Base-by-base conservation (phyloP, 2,329 filamentous ascomycete species). In the Akanthomyces lecanii region DNA sequence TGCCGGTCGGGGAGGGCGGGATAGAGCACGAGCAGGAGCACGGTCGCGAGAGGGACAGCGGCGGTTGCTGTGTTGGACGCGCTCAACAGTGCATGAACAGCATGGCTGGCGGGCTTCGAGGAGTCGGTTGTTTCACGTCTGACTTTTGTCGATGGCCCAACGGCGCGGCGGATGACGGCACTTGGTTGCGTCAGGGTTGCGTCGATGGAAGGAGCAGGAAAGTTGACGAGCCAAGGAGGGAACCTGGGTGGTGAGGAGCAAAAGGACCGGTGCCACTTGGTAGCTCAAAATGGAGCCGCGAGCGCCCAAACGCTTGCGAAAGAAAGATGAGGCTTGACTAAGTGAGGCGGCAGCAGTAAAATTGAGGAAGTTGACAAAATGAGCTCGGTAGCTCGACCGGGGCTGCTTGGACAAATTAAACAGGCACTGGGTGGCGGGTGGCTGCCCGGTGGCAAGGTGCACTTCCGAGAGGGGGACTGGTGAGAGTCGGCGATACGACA, bases 21-120 rank as follows among this genome's bases (percentile, higher is more conserved):
- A 25, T 12, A 33, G 30, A 55, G 40, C 21, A 40, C 50, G 28
- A 30, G 23, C n/a, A 18, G 21, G 21, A 55, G 40, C 21, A 40
- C 50, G 40, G 16, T 51, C 12, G 40, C 59, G 30, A 30, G 21
- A 54, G 45, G 48, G n/a, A 30, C 50, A 38, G 51, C 59, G 40
- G 21, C 51, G 42, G 40, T 61, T 61, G 50, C 59, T 55, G 40
- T 51, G 51, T 54, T 40, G 59, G 30, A 16, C 18, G 40, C 59
- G 44, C 59, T 61, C 59, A 61, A 55, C 50, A 48, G 59, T 48
- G 59, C 59, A 40, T 52, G n/a, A 54, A 48, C 50, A 47, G 59
- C 59, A 61, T 61, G 59, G 30, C 50, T 61, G 40, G 38, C 44
- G n/a, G 7, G 28, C 18, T 55, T 54, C 59, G 21, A 53, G 36